Conservation (phyloP, 768 basidiomycete species). For the Saitozyma podzolica region DNA sequence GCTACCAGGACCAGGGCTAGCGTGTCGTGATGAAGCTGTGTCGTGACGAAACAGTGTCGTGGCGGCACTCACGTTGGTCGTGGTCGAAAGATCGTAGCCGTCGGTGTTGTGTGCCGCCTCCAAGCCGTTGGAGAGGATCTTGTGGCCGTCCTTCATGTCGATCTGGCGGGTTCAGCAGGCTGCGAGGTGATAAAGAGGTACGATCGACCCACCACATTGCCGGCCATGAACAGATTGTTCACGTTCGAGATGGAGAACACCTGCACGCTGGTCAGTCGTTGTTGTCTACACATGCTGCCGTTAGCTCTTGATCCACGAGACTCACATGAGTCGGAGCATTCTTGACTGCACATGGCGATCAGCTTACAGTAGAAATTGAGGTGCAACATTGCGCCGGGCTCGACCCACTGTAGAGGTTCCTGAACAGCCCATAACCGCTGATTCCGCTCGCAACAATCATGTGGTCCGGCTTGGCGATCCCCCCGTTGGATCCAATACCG, state of each 20-base stretch:
- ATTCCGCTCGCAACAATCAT: background rate
- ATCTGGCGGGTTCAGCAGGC: background rate
- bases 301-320: too few relatives aligned
- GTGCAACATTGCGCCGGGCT: too few relatives aligned
- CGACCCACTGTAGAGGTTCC: background rate
- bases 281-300: too few relatives aligned
- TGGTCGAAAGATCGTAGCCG: background rate
- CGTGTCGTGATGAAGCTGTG: too few relatives aligned
- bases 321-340: background rate
- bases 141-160: background rate
- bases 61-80: background rate
- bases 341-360: background rate
- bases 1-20: too few relatives aligned
- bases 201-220: background rate
- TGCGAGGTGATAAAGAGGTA: too few relatives aligned
- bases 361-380: background rate
- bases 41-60: too few relatives aligned
- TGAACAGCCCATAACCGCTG: background rate
- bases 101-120: background rate
- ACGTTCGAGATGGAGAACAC: background rate
- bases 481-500: background rate
- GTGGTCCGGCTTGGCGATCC: conserved; percentile 1
- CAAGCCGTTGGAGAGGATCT: background rate
- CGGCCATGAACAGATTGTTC: background rate
- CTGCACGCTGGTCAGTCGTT: too few relatives aligned